Conservation (phyloP, 352 stramenopile species). For the Phytophthora ramorum region DNA sequence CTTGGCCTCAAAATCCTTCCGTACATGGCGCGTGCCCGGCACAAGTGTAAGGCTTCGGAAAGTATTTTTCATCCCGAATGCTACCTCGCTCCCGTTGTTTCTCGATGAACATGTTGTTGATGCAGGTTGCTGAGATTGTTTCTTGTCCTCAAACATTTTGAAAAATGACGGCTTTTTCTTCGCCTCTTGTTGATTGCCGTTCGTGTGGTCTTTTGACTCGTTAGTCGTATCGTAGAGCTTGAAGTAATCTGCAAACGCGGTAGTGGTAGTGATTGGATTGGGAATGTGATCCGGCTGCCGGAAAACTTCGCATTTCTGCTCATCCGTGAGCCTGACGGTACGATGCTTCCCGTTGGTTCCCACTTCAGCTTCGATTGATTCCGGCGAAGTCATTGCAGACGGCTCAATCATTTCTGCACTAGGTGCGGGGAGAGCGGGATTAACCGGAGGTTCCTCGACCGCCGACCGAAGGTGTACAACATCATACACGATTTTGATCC, state of each 20-base stretch:
- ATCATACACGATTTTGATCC: constrained; percentile 70
- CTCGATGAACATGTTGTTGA: constrained; percentile 1
- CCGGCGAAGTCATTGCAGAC: not conserved
- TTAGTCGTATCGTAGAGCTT: constrained; percentile 9
- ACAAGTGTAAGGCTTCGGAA: constrained; percentile 72
- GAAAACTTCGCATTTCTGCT: constrained; percentile 64
- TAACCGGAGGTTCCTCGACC: not conserved
- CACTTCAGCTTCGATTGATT: constrained; percentile 12
- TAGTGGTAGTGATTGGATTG: constrained; percentile 75
- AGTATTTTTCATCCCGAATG: constrained; percentile 50
- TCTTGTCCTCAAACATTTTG: constrained; percentile 53
- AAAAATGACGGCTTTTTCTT: constrained; percentile 56
- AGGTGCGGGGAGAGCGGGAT: not conserved
- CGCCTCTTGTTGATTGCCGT: constrained; percentile 31
- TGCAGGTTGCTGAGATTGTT: constrained; percentile 13
- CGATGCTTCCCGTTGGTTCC: constrained; percentile 9
- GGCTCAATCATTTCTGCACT: constrained; percentile 1
- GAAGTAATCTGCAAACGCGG: constrained; percentile 80
- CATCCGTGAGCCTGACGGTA: constrained; percentile 45
- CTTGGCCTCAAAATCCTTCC: constrained; percentile 82
- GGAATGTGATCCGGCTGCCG: constrained; percentile 60
- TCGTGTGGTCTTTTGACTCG: constrained; percentile 6
- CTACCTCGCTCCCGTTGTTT: not conserved
- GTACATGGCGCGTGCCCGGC: constrained; percentile 45
- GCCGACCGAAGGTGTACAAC: constrained; percentile 56